Evolutionary conservation across 768 basidiomycete genomes (phyloP), one percentile per base, ranked within the genome.

Genomic region (Daedaleopsis sinensis): DNA sequence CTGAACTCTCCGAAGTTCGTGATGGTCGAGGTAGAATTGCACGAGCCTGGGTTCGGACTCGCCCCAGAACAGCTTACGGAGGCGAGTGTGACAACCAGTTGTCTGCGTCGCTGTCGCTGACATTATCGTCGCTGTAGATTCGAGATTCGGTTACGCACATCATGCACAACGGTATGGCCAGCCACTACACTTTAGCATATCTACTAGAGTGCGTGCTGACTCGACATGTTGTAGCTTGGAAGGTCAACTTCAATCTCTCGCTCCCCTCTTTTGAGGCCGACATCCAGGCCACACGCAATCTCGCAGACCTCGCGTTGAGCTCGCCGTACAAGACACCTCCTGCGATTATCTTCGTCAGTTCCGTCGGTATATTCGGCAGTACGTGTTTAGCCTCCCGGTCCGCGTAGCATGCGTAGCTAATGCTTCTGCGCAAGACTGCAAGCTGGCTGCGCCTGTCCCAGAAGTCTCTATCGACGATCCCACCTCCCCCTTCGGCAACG

Each of bases 201-300:
- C n/a, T 32, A n/a, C 9, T 15, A n/a, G 15, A 21, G 16, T 32
- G 27, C 11, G n/a, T 32, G 27, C 27, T 32, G 11, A 19, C 48
- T 57, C 7, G 44, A n/a, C 12, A 10, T 38, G 4, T 8, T 1
- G 18, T 37, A 68, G 79, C 76, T 0, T 80, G 78, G 80, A 61
- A 72, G 21, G 68, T 82, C 7, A 71, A 82, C 54, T 81, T 81
- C 64, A 81, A 82, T 47, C 58, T 76, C 1, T 69, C 74, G 0
- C 62, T 81, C 1, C 37, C 60, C 0, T 79, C 79, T 2, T 80
- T 76, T 61, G 77, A 79, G 48, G 59, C 70, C 0, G 71, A 76
- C 47, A 79, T 57, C 63, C 67, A 18, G 72, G 75, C 62, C 11
- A 35, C 58, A 7, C 59, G 64, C n/a, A 58, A 64, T 42, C 49